Evolutionary conservation across 306 rosid species (phyloP).

Genomic region (Glycyrrhiza uralensis): DNA sequence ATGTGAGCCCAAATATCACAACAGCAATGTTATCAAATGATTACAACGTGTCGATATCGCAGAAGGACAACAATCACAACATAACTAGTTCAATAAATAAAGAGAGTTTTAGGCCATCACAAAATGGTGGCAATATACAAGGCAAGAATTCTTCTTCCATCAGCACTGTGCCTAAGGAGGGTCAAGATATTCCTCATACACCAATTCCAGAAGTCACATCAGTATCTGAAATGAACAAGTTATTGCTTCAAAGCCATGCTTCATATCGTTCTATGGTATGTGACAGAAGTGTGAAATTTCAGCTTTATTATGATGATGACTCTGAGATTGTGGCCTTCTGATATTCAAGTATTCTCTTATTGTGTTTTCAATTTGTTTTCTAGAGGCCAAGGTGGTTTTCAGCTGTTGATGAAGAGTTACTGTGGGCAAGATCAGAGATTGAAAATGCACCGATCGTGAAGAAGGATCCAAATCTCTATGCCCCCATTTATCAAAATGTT

Average conservation of each 20-base stretch:
- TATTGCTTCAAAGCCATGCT: constrained; percentile 50
- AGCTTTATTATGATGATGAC: constrained; percentile 3
- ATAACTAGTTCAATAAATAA: background rate
- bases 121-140: background rate
- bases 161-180: constrained; percentile 29
- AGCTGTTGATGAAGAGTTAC: constrained; percentile 58
- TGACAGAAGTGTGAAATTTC: background rate
- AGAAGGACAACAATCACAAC: constrained; percentile 27
- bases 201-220: constrained; percentile 44
- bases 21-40: constrained; percentile 16
- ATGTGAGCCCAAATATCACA: constrained; percentile 22
- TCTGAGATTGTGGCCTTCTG: background rate
- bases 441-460: constrained; percentile 64
- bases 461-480: constrained; percentile 58
- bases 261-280: constrained; percentile 54
- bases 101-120: constrained; percentile 28
- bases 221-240: constrained; percentile 65
- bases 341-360: constrained; percentile 5
- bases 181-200: constrained; percentile 27
- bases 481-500: constrained; percentile 67
- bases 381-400: constrained; percentile 73
- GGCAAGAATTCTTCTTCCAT: constrained; percentile 23
- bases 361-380: background rate
- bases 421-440: constrained; percentile 50
- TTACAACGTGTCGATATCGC: constrained; percentile 26